Conservation (phyloP, 1,284 basidiomycete genomes). For the Leccinum angustisporum region DNA sequence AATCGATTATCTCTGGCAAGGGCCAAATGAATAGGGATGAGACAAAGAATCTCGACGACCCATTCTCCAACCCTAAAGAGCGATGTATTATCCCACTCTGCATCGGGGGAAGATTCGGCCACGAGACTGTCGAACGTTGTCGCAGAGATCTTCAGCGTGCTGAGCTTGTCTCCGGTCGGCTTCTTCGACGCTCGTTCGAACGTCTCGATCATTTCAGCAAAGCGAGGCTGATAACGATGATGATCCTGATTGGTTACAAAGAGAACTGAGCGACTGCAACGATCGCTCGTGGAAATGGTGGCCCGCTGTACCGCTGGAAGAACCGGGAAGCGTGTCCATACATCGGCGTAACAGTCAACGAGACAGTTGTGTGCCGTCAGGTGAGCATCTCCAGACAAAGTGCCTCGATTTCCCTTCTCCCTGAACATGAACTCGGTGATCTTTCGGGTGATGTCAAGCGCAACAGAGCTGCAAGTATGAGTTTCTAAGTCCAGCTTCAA, state of each 20-base stretch:
- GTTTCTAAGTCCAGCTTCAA: conserved; percentile 38
- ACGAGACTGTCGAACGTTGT: conserved; percentile 20
- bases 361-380: conserved; percentile 46
- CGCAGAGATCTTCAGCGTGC: conserved; percentile 34
- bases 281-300: conserved; percentile 37
- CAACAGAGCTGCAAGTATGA: conserved; percentile 40
- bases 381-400: conserved; percentile 18
- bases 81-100: conserved; percentile 33
- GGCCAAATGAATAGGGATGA: conserved; percentile 64
- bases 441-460: conserved; percentile 52
- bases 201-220: conserved; percentile 41
- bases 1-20: conserved; percentile 59
- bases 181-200: conserved; percentile 52
- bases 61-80: conserved; percentile 50
- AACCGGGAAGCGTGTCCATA: conserved; percentile 64
- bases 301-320: conserved; percentile 51
- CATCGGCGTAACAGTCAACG: conserved; percentile 55
- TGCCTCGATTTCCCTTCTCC: conserved; percentile 30
- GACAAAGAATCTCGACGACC: conserved; percentile 60
- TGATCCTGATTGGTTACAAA: conserved; percentile 45
- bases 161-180: conserved; percentile 46
- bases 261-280: conserved; percentile 34
- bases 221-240: conserved; percentile 36
- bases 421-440: conserved; percentile 56
- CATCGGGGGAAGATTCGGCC: conserved; percentile 5